Evolutionary conservation across 73 alveolate species (phyloP).

Genomic region (Tetrahymena thermophila): DNA sequence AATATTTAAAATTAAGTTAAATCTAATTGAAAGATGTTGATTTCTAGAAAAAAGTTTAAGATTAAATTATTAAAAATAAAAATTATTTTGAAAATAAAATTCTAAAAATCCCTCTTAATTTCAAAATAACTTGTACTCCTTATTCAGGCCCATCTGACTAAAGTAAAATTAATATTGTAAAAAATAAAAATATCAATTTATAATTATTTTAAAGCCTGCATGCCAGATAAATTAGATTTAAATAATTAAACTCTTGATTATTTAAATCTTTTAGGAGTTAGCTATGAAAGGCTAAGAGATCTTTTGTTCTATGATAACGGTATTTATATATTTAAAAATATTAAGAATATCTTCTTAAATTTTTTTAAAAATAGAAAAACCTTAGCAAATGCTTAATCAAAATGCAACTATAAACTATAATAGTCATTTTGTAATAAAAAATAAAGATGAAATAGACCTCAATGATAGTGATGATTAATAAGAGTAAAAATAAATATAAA

Average conservation of each 20-base stretch:
- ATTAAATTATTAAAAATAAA: background rate
- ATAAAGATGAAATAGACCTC: background rate
- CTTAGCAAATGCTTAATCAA: background rate
- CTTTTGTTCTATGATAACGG: conserved; percentile 10
- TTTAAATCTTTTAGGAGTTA: background rate
- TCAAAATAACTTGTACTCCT: conserved; percentile 21
- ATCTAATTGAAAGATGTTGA: background rate
- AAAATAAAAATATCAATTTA: background rate
- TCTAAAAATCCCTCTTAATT: conserved; percentile 4
- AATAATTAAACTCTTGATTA: conserved; percentile 15
- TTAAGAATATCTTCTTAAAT: background rate
- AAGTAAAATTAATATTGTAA: background rate
- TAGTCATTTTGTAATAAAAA: background rate
- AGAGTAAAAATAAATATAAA: background rate
- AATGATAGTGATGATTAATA: background rate
- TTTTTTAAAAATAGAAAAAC: background rate
- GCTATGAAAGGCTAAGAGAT: conserved; percentile 11
- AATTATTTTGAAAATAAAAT: background rate
- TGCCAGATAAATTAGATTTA: background rate
- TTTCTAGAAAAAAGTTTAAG: background rate
- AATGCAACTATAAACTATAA: background rate
- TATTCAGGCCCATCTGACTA: background rate
- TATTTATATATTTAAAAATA: background rate
- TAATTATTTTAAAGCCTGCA: background rate
- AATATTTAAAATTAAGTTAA: background rate